Conservation (phyloP, 164 flowering plant genomes). For the Vitis rotundifolia region DNA sequence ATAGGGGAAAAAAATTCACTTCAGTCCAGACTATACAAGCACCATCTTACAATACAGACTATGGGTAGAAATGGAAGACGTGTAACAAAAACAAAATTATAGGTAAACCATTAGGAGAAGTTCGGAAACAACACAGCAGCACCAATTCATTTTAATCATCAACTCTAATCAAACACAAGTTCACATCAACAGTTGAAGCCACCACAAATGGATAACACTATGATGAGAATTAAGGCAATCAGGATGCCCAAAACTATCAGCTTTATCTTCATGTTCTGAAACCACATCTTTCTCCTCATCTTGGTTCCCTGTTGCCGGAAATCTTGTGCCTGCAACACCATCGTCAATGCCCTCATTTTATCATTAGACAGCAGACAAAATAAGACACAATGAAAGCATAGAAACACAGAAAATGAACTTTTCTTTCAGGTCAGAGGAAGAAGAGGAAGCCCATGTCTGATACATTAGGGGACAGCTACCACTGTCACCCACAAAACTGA, state of each 20-base stretch:
- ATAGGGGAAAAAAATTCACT: slow-evolving; percentile 7
- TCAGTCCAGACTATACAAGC: slow-evolving; percentile 28
- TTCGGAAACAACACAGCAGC: not conserved
- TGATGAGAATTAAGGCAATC: slow-evolving; percentile 76
- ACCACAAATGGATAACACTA: slow-evolving; percentile 64
- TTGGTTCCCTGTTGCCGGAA: slow-evolving; percentile 74
- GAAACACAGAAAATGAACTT: too few relatives aligned
- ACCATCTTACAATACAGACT: slow-evolving; percentile 7
- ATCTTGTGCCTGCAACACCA: slow-evolving; percentile 75
- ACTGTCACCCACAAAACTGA: too few relatives aligned
- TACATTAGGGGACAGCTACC: too few relatives aligned
- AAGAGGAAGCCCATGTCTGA: too few relatives aligned
- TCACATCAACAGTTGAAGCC: slow-evolving; percentile 55
- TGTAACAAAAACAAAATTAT: not conserved
- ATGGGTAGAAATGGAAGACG: not conserved
- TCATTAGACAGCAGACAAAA: not conserved
- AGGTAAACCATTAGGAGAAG: not conserved
- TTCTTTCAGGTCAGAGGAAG: too few relatives aligned
- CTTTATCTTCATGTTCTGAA: slow-evolving; percentile 91
- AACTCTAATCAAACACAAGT: not conserved
- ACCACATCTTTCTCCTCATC: slow-evolving; percentile 90
- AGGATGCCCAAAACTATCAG: slow-evolving; percentile 72
- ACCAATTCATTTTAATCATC: not conserved
- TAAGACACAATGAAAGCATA: not conserved
- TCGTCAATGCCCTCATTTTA: not conserved